Base-by-base conservation (phyloP, 352 stramenopile species). In the Blastocystis sp. region DNA sequence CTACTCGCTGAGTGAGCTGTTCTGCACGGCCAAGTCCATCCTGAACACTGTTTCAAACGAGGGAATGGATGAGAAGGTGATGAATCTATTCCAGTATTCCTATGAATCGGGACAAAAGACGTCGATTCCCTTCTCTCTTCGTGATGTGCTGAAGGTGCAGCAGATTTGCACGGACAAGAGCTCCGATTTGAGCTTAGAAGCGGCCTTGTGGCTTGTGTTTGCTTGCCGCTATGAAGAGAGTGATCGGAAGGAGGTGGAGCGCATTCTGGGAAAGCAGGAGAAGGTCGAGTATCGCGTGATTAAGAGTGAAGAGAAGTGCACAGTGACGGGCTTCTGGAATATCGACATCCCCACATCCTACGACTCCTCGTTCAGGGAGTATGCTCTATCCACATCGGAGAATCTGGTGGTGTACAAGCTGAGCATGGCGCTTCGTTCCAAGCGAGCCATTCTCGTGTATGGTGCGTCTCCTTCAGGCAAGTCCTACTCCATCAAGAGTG, bases 401-500 rank as follows among this genome's bases (percentile, higher is more conserved):
- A 21, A 11, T 10, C 17, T 68, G 24, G 17, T 19, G 34, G 42
- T 57, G 7, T 78, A 65, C 52, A 78, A 78, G 34, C 52, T 78
- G n/a, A 40, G 21, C 24, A 40, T 78, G 52, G 42, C 68, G n/a
- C 52, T 68, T 78, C 24, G n/a, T 10, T 40, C 21, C 34, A 78
- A 78, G 34, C 68, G 68, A 9, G 52, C 68, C 34, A 78, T 78
- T 78, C 42, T 78, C n/a, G 42, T 78, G 52, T 78, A 78, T 1
- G 68, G 68, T 78, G 7, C 43, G 7, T 78, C 68, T 68, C 68
- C 68, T 19, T 78, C 68, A 7, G 68, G 68, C n/a, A 78, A 78
- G 52, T 65, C 34, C 24, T 78, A 78, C 34, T 40, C 68, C n/a
- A 78, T 78, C 17, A 9, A 14, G n/a, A 65, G 10, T 1, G 24